These are phyloP conservation scores for Magnusiomyces ingens DNA, from an alignment of 1,139 yeast species.

Conservation along the genomic window DNA sequence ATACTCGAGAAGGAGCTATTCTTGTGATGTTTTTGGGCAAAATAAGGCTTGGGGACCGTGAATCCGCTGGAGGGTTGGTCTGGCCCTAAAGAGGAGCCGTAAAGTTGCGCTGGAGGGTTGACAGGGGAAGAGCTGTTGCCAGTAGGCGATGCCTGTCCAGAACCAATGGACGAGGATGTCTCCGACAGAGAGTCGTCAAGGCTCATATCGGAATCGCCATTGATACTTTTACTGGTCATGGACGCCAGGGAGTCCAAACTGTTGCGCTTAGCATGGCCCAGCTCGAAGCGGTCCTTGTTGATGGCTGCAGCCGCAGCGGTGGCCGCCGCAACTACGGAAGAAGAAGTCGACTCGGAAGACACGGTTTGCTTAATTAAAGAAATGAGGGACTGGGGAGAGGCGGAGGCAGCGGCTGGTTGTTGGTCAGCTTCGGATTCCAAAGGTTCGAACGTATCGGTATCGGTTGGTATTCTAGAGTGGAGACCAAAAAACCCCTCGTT, in stretches of 20 bases:
- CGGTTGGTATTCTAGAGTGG: constrained; percentile 19
- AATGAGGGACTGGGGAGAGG: neutral
- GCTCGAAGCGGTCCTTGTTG: neutral
- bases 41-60: too few species aligned
- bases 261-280: constrained; percentile 1
- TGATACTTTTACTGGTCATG: constrained; percentile 2
- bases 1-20: too few species aligned
- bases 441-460: neutral
- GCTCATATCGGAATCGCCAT: constrained; percentile 3
- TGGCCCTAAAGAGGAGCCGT: too few species aligned
- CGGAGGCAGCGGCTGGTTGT: neutral
- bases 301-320: neutral
- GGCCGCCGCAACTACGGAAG: neutral
- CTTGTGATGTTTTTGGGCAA: too few species aligned
- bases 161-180: neutral
- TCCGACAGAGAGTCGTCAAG: constrained; percentile 2
- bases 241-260: constrained; percentile 10
- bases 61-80: too few species aligned
- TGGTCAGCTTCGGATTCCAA: neutral
- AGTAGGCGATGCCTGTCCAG: neutral
- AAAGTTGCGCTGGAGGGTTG: neutral
- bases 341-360: neutral
- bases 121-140: neutral
- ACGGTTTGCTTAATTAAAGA: neutral
- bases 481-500: constrained; percentile 28